Evolutionary conservation across 164 flowering plant genomes (phyloP), one percentile per base, ranked within the genome.

Genomic region (Piper longum): DNA sequence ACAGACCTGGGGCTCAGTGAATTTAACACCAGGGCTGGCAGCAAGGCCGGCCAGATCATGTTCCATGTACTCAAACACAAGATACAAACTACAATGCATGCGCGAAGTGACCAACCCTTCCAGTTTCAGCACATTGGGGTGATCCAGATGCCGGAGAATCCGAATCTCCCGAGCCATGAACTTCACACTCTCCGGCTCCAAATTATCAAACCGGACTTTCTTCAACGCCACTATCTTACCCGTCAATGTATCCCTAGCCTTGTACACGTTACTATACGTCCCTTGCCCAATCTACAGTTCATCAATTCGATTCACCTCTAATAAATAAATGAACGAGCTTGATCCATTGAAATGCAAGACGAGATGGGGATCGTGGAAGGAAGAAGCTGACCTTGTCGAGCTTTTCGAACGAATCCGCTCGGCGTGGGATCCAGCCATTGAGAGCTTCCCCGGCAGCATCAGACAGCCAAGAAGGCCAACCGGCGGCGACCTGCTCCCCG

Each of bases 11-110:
- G 79, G 74, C 39, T 76, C 76, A 0, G 74, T 72, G 66, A 76
- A 76, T 70, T 70, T 75, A 36, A 75, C 72, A n/a, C 66, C 75
- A 0, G 92, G 95, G 71, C 84, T 84, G 0, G 97, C 86, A 66
- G 92, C 95, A 60, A 90, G 87, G 62, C 97, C 97, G 64, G 97
- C 95, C 77, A 90, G 76, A 82, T 90, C 97, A 76, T 89, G 96
- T 71, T 77, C 96, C 96, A 89, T 89, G 59, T 89, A 89, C 54
- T 85, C 82, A 66, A 89, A 83, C 42, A 89, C 78, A 64, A 75
- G 78, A 59, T 75, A 75, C 60, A 75, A 64, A 70, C 78, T 75
- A 66, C 78, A 75, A 0, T 89, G 81, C 91, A 87, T 86, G 77
- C 95, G 80, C 4, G 79, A 76, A 12, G 79, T 76, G 57, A 73